These are phyloP conservation scores for Cryptosporidium ryanae DNA, from an alignment of 169 alveolate genomes.

Conservation along the genomic window DNA sequence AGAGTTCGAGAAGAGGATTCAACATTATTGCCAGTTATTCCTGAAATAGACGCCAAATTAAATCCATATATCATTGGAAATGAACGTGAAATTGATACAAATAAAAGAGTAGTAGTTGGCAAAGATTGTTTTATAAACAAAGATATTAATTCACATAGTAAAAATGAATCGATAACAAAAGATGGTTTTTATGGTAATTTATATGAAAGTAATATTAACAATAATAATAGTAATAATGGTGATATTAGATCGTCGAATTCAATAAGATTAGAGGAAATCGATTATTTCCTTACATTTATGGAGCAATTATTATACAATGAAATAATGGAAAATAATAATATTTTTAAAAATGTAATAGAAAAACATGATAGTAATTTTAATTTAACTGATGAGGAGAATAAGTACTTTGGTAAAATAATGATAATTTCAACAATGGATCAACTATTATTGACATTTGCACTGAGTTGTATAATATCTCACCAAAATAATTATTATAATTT, in stretches of 20 bases:
- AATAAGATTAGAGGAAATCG: slow-evolving; percentile 18
- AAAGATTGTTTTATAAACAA: not conserved
- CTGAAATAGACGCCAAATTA: slow-evolving; percentile 15
- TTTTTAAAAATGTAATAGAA: slow-evolving; percentile 24
- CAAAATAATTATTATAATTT: not conserved
- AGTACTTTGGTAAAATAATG: slow-evolving; percentile 33
- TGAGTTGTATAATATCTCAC: slow-evolving; percentile 39
- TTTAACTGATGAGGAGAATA: slow-evolving; percentile 25
- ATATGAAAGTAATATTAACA: not conserved
- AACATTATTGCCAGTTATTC: slow-evolving; percentile 33
- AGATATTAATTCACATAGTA: not conserved
- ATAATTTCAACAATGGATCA: slow-evolving; percentile 54
- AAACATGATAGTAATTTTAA: slow-evolving; percentile 24
- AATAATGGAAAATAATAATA: slow-evolving; percentile 8
- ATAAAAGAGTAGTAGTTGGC: not conserved
- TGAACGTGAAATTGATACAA: not conserved
- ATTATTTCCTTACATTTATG: slow-evolving; percentile 46
- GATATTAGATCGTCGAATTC: not conserved
- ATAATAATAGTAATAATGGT: not conserved
- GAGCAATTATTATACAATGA: slow-evolving; percentile 58
- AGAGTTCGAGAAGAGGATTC: not conserved
- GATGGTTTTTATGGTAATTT: not conserved
- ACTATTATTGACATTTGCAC: slow-evolving; percentile 51
- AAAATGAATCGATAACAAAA: not conserved
- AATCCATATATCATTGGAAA: slow-evolving; percentile 7